A percentile compares a stretch with the other conserved stretches of the same genome.
Evolutionary conservation across 1,139 yeast genomes (phyloP).

Genomic region (Candida sp.): DNA sequence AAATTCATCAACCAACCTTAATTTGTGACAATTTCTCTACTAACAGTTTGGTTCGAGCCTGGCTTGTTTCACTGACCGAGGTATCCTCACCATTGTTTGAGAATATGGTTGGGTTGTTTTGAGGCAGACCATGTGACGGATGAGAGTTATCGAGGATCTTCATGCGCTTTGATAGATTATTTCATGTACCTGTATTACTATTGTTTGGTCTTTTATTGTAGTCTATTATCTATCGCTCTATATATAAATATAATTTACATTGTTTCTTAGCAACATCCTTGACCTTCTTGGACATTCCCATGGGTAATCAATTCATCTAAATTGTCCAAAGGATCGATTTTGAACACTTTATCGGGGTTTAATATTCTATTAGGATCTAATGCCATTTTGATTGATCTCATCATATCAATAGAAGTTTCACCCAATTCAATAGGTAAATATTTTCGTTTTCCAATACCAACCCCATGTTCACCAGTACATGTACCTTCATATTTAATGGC

Average conservation of each 20-base stretch:
- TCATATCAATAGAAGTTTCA: conserved; percentile 32
- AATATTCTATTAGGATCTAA: conserved; percentile 40
- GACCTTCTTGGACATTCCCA: conserved; percentile 12
- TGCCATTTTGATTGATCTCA: conserved; percentile 39
- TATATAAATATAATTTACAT: too few species aligned
- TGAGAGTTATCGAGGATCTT: neutral
- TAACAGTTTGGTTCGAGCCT: too few species aligned
- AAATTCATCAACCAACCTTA: too few species aligned
- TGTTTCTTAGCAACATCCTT: neutral
- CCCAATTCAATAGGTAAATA: conserved; percentile 38
- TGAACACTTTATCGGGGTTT: conserved; percentile 43
- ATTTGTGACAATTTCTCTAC: too few species aligned
- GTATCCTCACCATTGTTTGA: neutral
- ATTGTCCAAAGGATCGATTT: conserved; percentile 33
- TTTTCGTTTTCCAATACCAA: conserved; percentile 42
- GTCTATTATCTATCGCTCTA: neutral
- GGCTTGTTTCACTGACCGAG: neutral
- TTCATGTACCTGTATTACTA: too few species aligned
- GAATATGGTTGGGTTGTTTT: too few species aligned
- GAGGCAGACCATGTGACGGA: neutral
- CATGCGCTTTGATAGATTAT: neutral
- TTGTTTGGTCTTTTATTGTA: too few species aligned
- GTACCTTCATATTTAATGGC: conserved; percentile 46
- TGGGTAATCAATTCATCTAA: conserved; percentile 28
- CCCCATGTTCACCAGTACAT: conserved; percentile 49